Evolutionary conservation across 164 flowering plant genomes (phyloP).

Genomic region (Buxus sempervirens): DNA sequence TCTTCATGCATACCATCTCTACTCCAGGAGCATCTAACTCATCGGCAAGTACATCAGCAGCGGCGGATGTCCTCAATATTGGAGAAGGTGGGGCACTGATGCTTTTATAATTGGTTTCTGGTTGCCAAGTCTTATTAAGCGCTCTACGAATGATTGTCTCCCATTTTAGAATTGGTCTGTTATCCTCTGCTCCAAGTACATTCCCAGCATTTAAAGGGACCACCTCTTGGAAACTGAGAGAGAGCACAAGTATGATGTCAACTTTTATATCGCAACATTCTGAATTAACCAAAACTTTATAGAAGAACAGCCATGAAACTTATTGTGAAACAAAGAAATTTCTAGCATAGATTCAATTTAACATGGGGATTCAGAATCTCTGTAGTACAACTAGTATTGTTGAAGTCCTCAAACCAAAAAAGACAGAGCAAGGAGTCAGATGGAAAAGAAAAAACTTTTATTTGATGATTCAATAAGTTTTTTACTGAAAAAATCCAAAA

Average conservation of each 20-base stretch:
- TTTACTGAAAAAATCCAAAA: no score
- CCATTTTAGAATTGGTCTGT: constrained; percentile 82
- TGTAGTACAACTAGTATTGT: no score
- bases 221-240: constrained; percentile 64
- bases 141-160: constrained; percentile 81
- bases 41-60: constrained; percentile 57
- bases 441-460: no score
- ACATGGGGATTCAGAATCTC: background rate
- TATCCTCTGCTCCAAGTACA: constrained; percentile 52
- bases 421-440: no score
- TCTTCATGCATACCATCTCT: constrained; percentile 25
- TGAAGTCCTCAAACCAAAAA: no score
- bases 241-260: constrained; percentile 3
- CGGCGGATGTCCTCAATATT: constrained; percentile 57
- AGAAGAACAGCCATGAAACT: background rate
- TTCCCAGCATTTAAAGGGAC: constrained; percentile 59
- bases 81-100: constrained; percentile 92
- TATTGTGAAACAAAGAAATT: background rate
- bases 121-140: constrained; percentile 61
- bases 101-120: constrained; percentile 60
- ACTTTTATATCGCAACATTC: background rate
- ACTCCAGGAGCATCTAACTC: constrained; percentile 30
- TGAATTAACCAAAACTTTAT: background rate
- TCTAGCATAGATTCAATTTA: background rate
- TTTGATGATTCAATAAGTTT: no score